Evolutionary conservation across 176 grass and related monocot genomes (phyloP), one percentile per base, ranked within the genome.

Genomic region (Poa pratensis): DNA sequence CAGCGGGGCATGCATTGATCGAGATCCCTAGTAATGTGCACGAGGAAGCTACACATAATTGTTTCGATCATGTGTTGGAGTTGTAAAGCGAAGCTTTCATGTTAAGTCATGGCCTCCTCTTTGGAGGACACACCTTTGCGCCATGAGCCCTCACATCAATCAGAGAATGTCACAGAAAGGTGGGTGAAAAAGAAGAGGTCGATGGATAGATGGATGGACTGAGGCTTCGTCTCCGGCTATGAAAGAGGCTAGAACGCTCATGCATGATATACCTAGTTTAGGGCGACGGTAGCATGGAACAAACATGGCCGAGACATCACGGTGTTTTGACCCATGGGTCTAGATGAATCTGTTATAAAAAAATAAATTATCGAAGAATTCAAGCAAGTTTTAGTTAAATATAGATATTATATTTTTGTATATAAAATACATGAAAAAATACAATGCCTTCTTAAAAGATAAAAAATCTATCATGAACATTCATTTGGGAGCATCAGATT

Each of bases 71-170:
- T 77, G 84, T 43, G 63, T 49, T 79, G 52, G 73, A 78, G 50
- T 69, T 78, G 79, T 45, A 90, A 84, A 90, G 81, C 3, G 85
- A 63, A 76, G 75, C 35, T 84, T 84, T 84, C 52, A 76, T 91
- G 89, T 84, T 63, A 84, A 91, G 89, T 91, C 89, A 91, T 70
- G 76, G 81, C 89, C 81, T 67, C 89, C 85, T 63, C 89, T 91
- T 91, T 91, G 85, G 76, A 80, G 76, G 89, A 84, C 85, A 91
- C 16, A 84, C 11, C 76, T 84, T 91, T 76, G 69, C 17, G 37
- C 37, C 89, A 87, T 91, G 80, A 67, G 88, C 24, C 84, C 84
- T 74, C 9, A 24, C 28, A 17, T 81, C 85, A 87, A 87, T 90
- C 76, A 84, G 69, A 80, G 81, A 87, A 91, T 91, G 89, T 91